Conservation (phyloP, 2,329 filamentous ascomycete genomes). For the Scopulariopsis brevicaulis region DNA sequence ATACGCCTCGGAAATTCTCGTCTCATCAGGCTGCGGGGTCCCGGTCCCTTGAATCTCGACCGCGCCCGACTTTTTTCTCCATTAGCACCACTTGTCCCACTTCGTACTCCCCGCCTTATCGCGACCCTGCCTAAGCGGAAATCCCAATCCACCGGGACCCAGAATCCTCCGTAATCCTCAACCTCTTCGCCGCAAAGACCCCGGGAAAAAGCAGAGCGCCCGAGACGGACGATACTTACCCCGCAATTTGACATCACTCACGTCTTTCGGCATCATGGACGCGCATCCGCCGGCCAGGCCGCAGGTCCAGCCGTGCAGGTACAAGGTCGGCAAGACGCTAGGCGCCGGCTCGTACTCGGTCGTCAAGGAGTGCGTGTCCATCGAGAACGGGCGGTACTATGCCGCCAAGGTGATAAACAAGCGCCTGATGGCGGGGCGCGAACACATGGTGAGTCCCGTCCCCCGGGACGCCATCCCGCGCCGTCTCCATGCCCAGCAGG, state of each 20-base stretch:
- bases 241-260: not conserved
- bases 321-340: conserved; percentile 97
- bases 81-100: not conserved
- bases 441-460: conserved; percentile 72
- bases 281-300: conserved; percentile 22
- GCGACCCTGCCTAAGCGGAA: not conserved
- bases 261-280: conserved; percentile 1
- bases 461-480: too few species aligned
- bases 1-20: not conserved
- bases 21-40: not conserved
- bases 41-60: not conserved
- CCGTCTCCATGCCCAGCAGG: too few species aligned
- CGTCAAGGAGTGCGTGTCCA: conserved; percentile 97
- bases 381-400: conserved; percentile 95
- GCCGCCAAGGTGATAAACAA: conserved; percentile 99
- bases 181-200: not conserved
- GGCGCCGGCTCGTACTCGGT: conserved; percentile 96
- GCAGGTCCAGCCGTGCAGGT: conserved; percentile 86
- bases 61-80: not conserved
- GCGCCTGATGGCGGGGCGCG: conserved; percentile 88
- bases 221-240: not conserved
- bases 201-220: not conserved
- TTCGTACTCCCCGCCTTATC: not conserved
- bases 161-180: not conserved
- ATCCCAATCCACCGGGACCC: not conserved